Evolutionary conservation across 495 filamentous ascomycete genomes (phyloP).

Genomic region (Talaromyces proteolyticus): DNA sequence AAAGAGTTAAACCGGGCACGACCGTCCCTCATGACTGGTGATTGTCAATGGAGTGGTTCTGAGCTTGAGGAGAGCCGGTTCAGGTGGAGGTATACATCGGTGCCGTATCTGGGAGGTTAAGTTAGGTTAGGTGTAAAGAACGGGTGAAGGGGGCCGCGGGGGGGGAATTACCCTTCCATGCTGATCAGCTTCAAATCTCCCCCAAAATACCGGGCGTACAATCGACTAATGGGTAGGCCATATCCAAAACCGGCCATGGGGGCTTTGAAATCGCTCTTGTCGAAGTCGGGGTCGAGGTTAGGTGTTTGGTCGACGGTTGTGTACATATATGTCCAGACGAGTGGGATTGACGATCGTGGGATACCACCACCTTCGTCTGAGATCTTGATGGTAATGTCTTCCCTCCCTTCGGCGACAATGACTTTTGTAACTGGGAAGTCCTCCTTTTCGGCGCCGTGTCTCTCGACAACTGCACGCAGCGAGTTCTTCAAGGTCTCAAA

Average conservation of each 20-base stretch:
- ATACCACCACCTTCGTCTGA: slow-evolving; percentile 96
- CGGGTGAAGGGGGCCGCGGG: no score
- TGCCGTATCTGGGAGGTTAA: slow-evolving; percentile 71
- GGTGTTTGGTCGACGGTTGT: slow-evolving; percentile 96
- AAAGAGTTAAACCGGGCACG: slow-evolving; percentile 40
- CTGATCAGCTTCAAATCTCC: slow-evolving; percentile 96
- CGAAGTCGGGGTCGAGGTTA: slow-evolving; percentile 92
- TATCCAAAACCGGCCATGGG: slow-evolving; percentile 99
- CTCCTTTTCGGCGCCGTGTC: slow-evolving; percentile 88
- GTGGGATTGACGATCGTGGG: slow-evolving; percentile 79
- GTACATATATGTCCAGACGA: slow-evolving; percentile 99
- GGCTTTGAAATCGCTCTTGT: slow-evolving; percentile 98
- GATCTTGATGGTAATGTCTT: slow-evolving; percentile 98
- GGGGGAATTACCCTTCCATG: slow-evolving; percentile 99
- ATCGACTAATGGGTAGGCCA: slow-evolving; percentile 82
- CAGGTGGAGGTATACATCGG: slow-evolving; percentile 95
- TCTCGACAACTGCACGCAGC: slow-evolving; percentile 92
- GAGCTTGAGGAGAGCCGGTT: slow-evolving; percentile 93
- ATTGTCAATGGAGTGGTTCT: slow-evolving; percentile 97
- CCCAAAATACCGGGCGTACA: slow-evolving; percentile 96
- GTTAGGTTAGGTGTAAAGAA: no score
- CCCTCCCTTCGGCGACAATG: slow-evolving; percentile 92
- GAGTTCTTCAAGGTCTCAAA: slow-evolving; percentile 99
- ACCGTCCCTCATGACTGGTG: slow-evolving; percentile 88
- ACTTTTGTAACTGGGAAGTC: slow-evolving; percentile 96